phyloP scores from a whole-genome alignment of 768 basidiomycete species.

The Panaeolus cyanescens region DNA sequence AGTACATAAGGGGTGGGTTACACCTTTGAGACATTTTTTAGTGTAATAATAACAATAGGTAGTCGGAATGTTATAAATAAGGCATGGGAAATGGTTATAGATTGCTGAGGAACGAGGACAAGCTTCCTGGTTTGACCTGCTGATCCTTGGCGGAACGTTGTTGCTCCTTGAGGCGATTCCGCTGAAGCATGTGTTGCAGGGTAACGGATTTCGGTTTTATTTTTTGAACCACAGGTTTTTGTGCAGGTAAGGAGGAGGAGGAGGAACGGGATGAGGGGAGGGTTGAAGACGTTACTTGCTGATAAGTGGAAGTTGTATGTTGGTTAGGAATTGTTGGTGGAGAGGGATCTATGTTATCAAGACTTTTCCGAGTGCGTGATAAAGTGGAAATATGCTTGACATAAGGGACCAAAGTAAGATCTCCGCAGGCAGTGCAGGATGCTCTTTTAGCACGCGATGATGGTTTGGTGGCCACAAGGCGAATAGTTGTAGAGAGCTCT shows the following conservation, averaged over 20 bases:
- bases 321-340: constrained; percentile 1
- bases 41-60: background rate
- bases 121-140: constrained; percentile 34
- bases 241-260: constrained; percentile 8
- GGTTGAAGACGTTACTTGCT: constrained; percentile 8
- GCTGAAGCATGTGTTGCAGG: constrained; percentile 64
- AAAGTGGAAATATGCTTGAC: constrained; percentile 15
- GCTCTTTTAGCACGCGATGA: constrained; percentile 16
- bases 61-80: background rate
- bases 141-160: constrained; percentile 18
- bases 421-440: constrained; percentile 34
- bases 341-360: constrained; percentile 1
- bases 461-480: constrained; percentile 26
- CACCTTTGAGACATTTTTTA: background rate
- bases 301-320: constrained; percentile 10
- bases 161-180: constrained; percentile 57
- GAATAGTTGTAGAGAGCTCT: constrained; percentile 41
- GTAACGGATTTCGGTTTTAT: constrained; percentile 52
- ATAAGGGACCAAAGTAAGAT: constrained; percentile 16
- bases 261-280: background rate
- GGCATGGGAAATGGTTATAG: constrained; percentile 24
- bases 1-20: too few relatives aligned
- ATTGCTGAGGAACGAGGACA: constrained; percentile 56
- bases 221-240: constrained; percentile 22
- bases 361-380: constrained; percentile 12